Evolutionary conservation across 2,329 filamentous ascomycete genomes (phyloP).

Genomic region (Allantophomopsis cytisporea): DNA sequence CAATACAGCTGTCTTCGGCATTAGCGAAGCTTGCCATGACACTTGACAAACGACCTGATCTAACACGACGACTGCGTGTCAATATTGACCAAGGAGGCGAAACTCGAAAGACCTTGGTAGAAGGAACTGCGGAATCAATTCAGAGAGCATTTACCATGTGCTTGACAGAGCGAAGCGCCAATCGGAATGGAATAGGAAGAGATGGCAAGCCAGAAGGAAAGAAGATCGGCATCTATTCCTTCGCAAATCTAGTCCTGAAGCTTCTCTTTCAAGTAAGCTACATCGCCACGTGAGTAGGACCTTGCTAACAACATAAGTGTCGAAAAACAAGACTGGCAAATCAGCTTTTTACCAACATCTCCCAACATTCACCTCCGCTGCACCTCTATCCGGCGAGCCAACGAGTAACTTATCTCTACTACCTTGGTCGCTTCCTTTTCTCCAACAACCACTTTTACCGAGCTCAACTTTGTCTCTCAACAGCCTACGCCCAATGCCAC

Average conservation of each 20-base stretch:
- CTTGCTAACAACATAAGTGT: constrained; percentile 32
- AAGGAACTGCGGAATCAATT: constrained; percentile 77
- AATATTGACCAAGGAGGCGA: constrained; percentile 49
- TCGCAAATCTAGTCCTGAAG: constrained; percentile 82
- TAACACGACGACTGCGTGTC: constrained; percentile 50
- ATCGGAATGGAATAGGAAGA: constrained; percentile 31
- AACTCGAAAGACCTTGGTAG: constrained; percentile 66
- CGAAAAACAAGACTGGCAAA: constrained; percentile 72
- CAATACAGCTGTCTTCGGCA: constrained; percentile 68
- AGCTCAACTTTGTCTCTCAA: constrained; percentile 61
- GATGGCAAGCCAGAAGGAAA: constrained; percentile 66
- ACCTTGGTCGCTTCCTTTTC: constrained; percentile 82
- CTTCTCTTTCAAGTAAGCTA: constrained; percentile 65
- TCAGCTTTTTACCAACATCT: constrained; percentile 82
- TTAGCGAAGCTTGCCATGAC: constrained; percentile 75
- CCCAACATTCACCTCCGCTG: constrained; percentile 68
- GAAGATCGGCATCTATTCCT: constrained; percentile 77
- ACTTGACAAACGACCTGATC: constrained; percentile 66
- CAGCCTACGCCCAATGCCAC: constrained; percentile 68
- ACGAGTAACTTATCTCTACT: constrained; percentile 86
- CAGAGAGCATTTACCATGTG: constrained; percentile 87
- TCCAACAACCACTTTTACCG: constrained; percentile 72
- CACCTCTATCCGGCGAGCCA: constrained; percentile 73
- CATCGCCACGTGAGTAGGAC: neutral
- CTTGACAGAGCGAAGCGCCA: constrained; percentile 63